Evolutionary conservation across 1,284 basidiomycete genomes (phyloP).

Genomic region (Pseudozyma pruni): DNA sequence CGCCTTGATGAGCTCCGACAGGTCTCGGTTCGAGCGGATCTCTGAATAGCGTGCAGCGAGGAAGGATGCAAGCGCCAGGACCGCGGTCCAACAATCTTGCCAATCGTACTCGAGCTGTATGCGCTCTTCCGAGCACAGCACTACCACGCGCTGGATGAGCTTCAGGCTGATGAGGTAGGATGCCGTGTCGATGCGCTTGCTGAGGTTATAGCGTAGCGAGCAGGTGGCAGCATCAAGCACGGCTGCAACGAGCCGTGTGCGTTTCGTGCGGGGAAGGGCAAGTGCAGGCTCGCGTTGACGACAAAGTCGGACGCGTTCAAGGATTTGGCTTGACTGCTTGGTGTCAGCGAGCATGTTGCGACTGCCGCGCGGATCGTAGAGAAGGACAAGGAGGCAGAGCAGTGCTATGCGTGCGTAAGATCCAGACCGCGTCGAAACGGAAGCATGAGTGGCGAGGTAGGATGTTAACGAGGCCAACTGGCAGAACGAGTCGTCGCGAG

Average conservation of each 20-base stretch:
- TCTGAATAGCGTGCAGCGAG: conserved; percentile 43
- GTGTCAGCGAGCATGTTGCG: conserved; percentile 40
- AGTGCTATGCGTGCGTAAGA: conserved; percentile 50
- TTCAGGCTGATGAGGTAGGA: conserved; percentile 50
- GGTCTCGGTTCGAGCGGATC: conserved; percentile 34
- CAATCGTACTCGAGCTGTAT: conserved; percentile 60
- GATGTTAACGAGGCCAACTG: conserved; percentile 51
- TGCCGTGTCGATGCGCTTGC: conserved; percentile 54
- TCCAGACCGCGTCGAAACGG: conserved; percentile 39
- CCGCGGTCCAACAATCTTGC: conserved; percentile 54
- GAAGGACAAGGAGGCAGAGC: conserved; percentile 49
- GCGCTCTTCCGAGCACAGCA: conserved; percentile 45
- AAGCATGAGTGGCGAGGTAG: conserved; percentile 55
- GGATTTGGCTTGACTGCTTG: conserved; percentile 2
- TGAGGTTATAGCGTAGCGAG: conserved; percentile 60
- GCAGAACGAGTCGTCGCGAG: conserved; percentile 33
- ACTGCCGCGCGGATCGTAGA: conserved; percentile 43
- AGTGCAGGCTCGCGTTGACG: conserved; percentile 56
- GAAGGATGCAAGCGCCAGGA: conserved; percentile 49
- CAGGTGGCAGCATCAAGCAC: conserved; percentile 52
- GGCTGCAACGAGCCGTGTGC: conserved; percentile 48
- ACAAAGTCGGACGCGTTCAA: conserved; percentile 45
- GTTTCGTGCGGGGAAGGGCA: conserved; percentile 38
- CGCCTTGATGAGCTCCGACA: conserved; percentile 38
- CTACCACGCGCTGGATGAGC: conserved; percentile 48